phyloP scores from a whole-genome alignment of 1,139 yeast genomes.

The Protomyces inouyei region DNA sequence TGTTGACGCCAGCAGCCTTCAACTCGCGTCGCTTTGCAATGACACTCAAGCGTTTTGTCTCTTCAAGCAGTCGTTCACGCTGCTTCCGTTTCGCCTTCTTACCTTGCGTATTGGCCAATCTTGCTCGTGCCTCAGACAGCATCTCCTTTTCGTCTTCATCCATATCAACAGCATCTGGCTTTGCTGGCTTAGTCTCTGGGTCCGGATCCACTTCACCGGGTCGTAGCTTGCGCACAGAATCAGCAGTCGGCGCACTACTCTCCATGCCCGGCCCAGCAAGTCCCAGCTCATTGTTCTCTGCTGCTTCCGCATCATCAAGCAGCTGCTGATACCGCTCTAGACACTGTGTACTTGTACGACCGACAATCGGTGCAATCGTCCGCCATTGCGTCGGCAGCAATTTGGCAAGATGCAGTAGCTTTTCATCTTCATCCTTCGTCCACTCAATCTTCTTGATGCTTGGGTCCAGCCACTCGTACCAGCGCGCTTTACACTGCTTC shows the following conservation, averaged over 20 bases:
- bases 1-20: constrained; percentile 69
- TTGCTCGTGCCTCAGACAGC: constrained; percentile 88
- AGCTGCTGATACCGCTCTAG: constrained; percentile 79
- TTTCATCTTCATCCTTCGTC: constrained; percentile 72
- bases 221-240: constrained; percentile 32
- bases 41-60: constrained; percentile 66
- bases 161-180: constrained; percentile 71
- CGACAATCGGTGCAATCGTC: constrained; percentile 71
- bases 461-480: constrained; percentile 89
- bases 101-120: constrained; percentile 89
- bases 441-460: constrained; percentile 59
- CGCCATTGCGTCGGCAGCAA: constrained; percentile 92
- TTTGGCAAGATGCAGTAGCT: constrained; percentile 60
- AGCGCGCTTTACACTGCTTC: constrained; percentile 85
- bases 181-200: constrained; percentile 79
- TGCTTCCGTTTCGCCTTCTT: constrained; percentile 90
- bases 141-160: constrained; percentile 88
- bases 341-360: constrained; percentile 82
- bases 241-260: constrained; percentile 38
- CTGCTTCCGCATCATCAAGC: constrained; percentile 52
- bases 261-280: constrained; percentile 53
- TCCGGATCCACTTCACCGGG: constrained; percentile 59
- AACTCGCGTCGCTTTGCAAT: constrained; percentile 79
- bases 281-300: constrained; percentile 42
- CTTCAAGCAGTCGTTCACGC: constrained; percentile 74